Evolutionary conservation across 179 eudicot species (phyloP), one percentile per base, ranked within the genome.

Genomic region (Carnegiea gigantea): DNA sequence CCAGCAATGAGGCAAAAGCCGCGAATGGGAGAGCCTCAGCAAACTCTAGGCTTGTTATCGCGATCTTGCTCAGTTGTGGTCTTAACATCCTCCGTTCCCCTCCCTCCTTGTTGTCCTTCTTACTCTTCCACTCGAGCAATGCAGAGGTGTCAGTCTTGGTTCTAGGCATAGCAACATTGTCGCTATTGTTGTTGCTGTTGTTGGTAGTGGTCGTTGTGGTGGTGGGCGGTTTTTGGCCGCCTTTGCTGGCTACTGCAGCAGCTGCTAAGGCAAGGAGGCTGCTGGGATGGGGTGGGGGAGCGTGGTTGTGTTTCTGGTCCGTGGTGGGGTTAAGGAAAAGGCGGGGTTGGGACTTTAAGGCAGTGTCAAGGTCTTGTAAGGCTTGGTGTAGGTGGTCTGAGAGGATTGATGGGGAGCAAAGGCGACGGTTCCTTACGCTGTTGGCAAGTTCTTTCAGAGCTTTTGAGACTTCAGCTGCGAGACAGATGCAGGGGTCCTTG

Each of bases 1-100:
- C 95, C 9, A 95, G 81, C 87, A 94, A 73, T n/a, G 99, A 91
- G 51, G 97, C 98, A 78, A 95, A 95, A 1, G 99, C 99, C 0
- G 99, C 97, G 28, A 95, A 94, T 1, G 99, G 99, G 13, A 95
- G 91, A n/a, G 99, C 98, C 85, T 95, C 98, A 1, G 99, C 92
- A 70, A 95, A 95, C 87, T 95, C 98, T 1, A 95, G 88, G 85
- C 98, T 92, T 9, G 92, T 92, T 51, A 89, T 87, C 0, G 92
- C 88, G 18, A 92, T 84, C 90, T 90, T 94, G 75, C 99, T 95
- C 73, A 88, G 44, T 1, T 95, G 87, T 1, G 98, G 93, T 83
- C 93, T 86, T 44, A 95, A 82, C 82, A 79, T 80, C 80, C 80
- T 87, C 77, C 46, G 53, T 17, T 83, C 82, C 28, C 82, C 83